Conservation (phyloP, 2,329 filamentous ascomycete genomes). For the Apiospora saccharicola region DNA sequence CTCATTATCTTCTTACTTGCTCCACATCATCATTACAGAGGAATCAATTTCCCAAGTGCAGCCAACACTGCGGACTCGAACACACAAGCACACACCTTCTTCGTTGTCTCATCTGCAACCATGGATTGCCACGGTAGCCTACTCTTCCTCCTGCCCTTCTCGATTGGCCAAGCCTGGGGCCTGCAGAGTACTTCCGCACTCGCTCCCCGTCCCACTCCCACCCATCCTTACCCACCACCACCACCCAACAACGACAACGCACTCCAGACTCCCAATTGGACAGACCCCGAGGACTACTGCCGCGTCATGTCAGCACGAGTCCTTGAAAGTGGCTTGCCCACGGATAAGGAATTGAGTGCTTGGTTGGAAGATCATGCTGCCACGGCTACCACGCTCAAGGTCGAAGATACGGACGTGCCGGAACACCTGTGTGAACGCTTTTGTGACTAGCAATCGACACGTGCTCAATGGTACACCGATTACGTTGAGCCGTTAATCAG, state of each 20-base stretch:
- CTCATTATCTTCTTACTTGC: neutral
- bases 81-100: neutral
- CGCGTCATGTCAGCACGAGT: neutral
- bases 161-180: neutral
- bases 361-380: neutral
- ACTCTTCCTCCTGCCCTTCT: neutral
- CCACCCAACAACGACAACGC: too few species aligned
- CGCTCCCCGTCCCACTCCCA: too few species aligned
- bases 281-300: neutral
- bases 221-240: too few species aligned
- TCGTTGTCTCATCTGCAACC: neutral
- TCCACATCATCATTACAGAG: neutral
- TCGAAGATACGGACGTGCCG: neutral
- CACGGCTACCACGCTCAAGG: neutral
- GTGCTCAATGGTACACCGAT: neutral
- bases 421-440: neutral
- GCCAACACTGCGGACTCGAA: neutral
- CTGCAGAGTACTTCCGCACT: neutral
- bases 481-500: neutral
- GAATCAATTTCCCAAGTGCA: neutral
- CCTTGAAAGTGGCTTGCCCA: neutral
- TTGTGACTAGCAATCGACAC: neutral
- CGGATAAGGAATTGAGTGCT: neutral
- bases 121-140: neutral
- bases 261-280: neutral